phyloP scores from a whole-genome alignment of 805 yeast genomes.

The Saccharomycopsis microspora region DNA sequence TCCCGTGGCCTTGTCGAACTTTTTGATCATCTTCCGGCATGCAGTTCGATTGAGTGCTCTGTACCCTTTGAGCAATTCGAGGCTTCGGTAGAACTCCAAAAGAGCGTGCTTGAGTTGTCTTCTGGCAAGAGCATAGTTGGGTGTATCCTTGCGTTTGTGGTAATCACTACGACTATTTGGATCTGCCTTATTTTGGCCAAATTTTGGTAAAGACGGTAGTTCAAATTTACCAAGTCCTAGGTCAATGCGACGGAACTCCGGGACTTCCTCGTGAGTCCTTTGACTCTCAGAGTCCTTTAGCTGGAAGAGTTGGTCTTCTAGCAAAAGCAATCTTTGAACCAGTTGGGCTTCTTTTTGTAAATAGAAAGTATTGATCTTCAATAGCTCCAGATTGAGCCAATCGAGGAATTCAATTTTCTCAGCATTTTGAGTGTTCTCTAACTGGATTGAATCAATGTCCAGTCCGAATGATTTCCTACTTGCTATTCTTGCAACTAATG shows the following conservation, averaged over 20 bases:
- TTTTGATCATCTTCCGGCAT: constrained; percentile 78
- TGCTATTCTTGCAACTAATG: too few relatives aligned
- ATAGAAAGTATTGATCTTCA: constrained; percentile 52
- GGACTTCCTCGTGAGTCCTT: constrained; percentile 17
- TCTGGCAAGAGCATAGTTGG: constrained; percentile 43
- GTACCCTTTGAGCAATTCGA: constrained; percentile 61
- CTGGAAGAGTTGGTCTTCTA: constrained; percentile 62
- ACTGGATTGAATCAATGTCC: neutral
- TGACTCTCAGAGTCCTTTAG: constrained; percentile 39
- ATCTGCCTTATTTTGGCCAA: neutral
- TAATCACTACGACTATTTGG: neutral
- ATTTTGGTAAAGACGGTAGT: constrained; percentile 31
- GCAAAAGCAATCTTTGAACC: constrained; percentile 42
- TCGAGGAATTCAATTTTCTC: constrained; percentile 38
- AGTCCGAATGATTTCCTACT: too few relatives aligned
- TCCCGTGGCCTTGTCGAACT: constrained; percentile 68
- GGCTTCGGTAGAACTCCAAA: constrained; percentile 60
- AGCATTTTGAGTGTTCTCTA: constrained; percentile 19
- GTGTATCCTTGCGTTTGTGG: constrained; percentile 29
- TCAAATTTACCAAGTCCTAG: constrained; percentile 21
- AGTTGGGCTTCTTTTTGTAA: constrained; percentile 48
- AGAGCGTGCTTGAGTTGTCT: constrained; percentile 59
- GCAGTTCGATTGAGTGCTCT: constrained; percentile 77
- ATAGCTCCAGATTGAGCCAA: constrained; percentile 58
- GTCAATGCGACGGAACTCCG: neutral